Evolutionary conservation across 2,329 filamentous ascomycete genomes (phyloP).

Genomic region (Seiridium unicorne): DNA sequence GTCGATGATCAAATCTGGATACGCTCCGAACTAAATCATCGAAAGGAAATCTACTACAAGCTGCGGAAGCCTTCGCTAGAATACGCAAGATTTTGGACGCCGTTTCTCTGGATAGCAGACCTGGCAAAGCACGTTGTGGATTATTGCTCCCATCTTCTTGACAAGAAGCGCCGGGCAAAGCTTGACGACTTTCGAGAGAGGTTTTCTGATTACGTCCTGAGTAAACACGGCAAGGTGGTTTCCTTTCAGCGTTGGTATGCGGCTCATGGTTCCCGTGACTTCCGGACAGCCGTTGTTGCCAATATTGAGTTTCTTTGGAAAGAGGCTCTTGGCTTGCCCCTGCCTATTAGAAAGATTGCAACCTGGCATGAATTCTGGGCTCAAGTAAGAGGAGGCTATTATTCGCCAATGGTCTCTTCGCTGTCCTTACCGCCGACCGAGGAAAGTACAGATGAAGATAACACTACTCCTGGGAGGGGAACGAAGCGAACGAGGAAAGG

Average conservation of each 20-base stretch:
- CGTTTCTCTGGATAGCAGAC: conserved; percentile 70
- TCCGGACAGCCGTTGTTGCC: conserved; percentile 57
- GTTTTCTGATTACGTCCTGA: conserved; percentile 58
- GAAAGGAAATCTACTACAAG: conserved; percentile 60
- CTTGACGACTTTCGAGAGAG: conserved; percentile 54
- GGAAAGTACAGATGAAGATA: conserved; percentile 11
- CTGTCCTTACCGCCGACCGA: conserved; percentile 6
- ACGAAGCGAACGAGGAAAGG: neutral
- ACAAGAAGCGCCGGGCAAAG: conserved; percentile 33
- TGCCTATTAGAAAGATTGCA: conserved; percentile 25
- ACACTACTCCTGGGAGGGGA: neutral
- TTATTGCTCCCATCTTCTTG: conserved; percentile 46
- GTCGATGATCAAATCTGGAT: conserved; percentile 62
- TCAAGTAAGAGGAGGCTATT: conserved; percentile 41
- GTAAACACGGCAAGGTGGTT: conserved; percentile 37
- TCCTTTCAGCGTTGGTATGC: conserved; percentile 55
- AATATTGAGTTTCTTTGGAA: conserved; percentile 65
- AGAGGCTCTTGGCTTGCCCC: conserved; percentile 52
- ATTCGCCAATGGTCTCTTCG: conserved; percentile 24
- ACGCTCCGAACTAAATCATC: conserved; percentile 46
- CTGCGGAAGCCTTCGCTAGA: conserved; percentile 54
- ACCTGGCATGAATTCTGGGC: conserved; percentile 48
- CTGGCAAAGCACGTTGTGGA: conserved; percentile 72
- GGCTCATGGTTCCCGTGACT: conserved; percentile 53
- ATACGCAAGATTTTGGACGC: conserved; percentile 60